These are phyloP conservation scores for Zelopaecilomyces penicillatus DNA, from an alignment of 2,329 filamentous ascomycete genomes.

Conservation along the genomic window DNA sequence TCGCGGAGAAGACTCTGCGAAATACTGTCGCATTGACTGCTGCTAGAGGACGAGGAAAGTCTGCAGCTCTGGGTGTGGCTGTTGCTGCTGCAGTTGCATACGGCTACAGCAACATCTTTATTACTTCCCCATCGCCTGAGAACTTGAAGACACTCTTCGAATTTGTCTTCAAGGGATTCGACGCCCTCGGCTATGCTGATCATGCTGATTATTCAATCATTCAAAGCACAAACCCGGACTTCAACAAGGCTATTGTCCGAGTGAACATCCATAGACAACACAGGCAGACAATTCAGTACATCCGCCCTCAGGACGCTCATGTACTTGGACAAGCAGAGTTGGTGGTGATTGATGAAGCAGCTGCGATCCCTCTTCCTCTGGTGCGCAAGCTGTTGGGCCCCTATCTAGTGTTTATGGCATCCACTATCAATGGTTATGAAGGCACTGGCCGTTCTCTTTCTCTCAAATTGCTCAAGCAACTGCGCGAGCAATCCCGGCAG, in stretches of 20 bases:
- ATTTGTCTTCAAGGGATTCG: constrained; percentile 97
- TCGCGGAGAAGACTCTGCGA: constrained; percentile 88
- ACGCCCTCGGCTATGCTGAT: constrained; percentile 86
- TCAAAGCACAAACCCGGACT: constrained; percentile 95
- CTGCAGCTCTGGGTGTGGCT: constrained; percentile 86
- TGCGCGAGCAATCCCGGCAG: constrained; percentile 81
- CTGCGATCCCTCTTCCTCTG: constrained; percentile 86
- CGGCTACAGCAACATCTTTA: constrained; percentile 98
- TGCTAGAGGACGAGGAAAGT: constrained; percentile 91
- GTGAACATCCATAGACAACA: constrained; percentile 95
- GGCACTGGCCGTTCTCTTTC: constrained; percentile 92
- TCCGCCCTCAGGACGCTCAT: constrained; percentile 91
- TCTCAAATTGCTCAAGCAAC: constrained; percentile 91
- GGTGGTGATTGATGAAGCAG: constrained; percentile 93
- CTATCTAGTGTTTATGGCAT: constrained; percentile 98
- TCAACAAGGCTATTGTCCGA: constrained; percentile 96
- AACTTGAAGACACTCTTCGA: constrained; percentile 98
- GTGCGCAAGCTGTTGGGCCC: constrained; percentile 93
- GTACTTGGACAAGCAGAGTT: constrained; percentile 91
- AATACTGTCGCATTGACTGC: constrained; percentile 93
- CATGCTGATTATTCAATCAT: constrained; percentile 97
- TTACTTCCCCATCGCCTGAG: constrained; percentile 93
- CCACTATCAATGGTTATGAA: constrained; percentile 98
- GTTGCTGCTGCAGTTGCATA: constrained; percentile 91
- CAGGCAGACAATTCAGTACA: constrained; percentile 97